Base-by-base conservation (phyloP, 139 green algal species). In the Chlamydomonas incerta region DNA sequence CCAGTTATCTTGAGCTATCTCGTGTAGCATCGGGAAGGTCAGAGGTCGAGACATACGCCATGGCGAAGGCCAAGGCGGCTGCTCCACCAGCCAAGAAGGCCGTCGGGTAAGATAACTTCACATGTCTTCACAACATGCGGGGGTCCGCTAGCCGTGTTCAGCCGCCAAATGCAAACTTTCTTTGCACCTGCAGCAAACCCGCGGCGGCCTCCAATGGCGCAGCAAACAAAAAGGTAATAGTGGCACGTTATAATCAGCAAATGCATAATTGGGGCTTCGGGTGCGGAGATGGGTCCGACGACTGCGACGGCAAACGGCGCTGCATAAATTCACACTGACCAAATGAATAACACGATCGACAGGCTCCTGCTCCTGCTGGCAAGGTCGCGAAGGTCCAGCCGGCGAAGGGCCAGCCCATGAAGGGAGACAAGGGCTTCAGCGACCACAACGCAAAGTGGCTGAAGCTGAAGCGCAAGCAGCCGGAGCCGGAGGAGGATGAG, bases 391-490 rank as follows among this genome's bases (percentile, higher is more conserved):
- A 75, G 41, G 37, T 3, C 24, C 70, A 75, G 72, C 47, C 47
- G 1, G 73, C 6, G 6, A 85, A 85, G n/a, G 62, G 62, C 62
- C 24, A 68, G 62, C 17, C 20, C 9, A 15, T 47, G 63, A 74
- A 83, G 46, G 41, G 52, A n/a, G 74, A 50, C 26, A 74, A 69
- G 5, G 93, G 89, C 0, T 97, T 97, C 83, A 90, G 85, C 20
- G 95, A 97, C 58, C 67, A 93, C 24, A 97, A 97, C 65, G 87
- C 87, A 4, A 91, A 87, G n/a, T 97, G 95, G 95, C 90, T 97
- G 8, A 96, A 95, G 87, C 93, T 93, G 1, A 88, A 91, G 57
- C 66, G 81, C 23, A 82, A 85, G 81, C 81, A 90, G 81, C 74
- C 73, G 20, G 87, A 87, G 60, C 69, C 80, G 24, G 80, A 84